These are phyloP conservation scores for Perkinsus marinus DNA, from an alignment of 169 alveolate genomes.

Conservation along the genomic window DNA sequence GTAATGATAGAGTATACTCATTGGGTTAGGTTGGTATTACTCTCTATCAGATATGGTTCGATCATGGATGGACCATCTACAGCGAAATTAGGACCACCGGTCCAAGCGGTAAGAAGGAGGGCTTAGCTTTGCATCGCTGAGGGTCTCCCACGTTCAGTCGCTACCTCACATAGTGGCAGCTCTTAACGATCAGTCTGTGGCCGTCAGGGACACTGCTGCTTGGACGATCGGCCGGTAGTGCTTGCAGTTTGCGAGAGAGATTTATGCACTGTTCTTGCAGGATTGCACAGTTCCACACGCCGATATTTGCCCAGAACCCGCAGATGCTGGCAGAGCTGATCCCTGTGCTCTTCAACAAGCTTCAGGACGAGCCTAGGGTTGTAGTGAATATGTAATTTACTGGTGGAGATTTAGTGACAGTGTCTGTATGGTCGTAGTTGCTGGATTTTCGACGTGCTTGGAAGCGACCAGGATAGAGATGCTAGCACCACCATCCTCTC, in stretches of 20 bases:
- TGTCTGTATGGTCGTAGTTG: too few species aligned
- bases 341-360: neutral
- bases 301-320: neutral
- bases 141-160: constrained; percentile 17
- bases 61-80: constrained; percentile 71
- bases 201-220: constrained; percentile 77
- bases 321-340: neutral
- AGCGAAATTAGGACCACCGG: constrained; percentile 54
- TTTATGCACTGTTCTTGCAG: constrained; percentile 9
- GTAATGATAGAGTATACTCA: neutral
- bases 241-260: neutral
- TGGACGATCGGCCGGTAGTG: constrained; percentile 57
- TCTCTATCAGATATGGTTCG: constrained; percentile 35
- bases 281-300: constrained; percentile 62
- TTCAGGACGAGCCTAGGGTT: neutral
- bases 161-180: constrained; percentile 60
- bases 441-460: neutral
- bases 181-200: constrained; percentile 54
- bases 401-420: too few species aligned
- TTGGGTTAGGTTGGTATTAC: neutral
- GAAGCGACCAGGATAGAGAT: neutral
- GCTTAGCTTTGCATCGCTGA: neutral
- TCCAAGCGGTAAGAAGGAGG: constrained; percentile 21
- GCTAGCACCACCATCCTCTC: neutral
- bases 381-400: neutral